phyloP scores from a whole-genome alignment of 768 basidiomycete genomes.

The Sporobolomyces roseus region DNA sequence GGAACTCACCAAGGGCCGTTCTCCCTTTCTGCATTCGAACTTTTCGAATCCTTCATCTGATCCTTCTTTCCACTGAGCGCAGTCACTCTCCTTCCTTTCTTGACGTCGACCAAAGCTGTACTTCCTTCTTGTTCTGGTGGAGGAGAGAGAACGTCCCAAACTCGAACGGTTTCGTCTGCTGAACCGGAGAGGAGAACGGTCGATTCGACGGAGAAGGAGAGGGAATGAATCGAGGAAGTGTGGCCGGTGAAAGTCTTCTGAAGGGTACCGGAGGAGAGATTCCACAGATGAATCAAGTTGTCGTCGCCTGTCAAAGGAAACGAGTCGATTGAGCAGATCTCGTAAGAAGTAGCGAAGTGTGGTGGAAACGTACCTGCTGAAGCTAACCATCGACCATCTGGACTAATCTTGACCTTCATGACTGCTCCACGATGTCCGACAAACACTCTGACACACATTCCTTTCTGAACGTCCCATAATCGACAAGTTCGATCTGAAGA shows the following conservation, averaged over 20 bases:
- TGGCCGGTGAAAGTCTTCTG: slow-evolving; percentile 97
- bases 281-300: slow-evolving; percentile 94
- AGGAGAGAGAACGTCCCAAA: slow-evolving; percentile 74
- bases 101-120: slow-evolving; percentile 39
- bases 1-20: slow-evolving; percentile 7
- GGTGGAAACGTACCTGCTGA: slow-evolving; percentile 62
- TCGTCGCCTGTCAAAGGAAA: slow-evolving; percentile 64
- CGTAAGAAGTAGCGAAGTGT: not conserved
- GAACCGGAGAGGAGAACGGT: slow-evolving; percentile 83
- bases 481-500: slow-evolving; percentile 95
- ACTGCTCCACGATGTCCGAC: slow-evolving; percentile 89
- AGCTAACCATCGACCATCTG: slow-evolving; percentile 89
- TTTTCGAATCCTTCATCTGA: slow-evolving; percentile 3
- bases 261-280: slow-evolving; percentile 85
- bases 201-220: slow-evolving; percentile 89
- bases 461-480: slow-evolving; percentile 96
- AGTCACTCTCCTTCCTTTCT: slow-evolving; percentile 20
- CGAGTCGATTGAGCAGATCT: too few species aligned
- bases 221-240: slow-evolving; percentile 77
- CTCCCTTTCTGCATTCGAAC: not conserved
- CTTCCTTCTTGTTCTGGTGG: slow-evolving; percentile 53
- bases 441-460: slow-evolving; percentile 88
- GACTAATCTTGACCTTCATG: slow-evolving; percentile 79
- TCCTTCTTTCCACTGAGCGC: slow-evolving; percentile 1
- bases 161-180: slow-evolving; percentile 94